Evolutionary conservation across 2,329 filamentous ascomycete species (phyloP).

Genomic region (Xylaria sp.): DNA sequence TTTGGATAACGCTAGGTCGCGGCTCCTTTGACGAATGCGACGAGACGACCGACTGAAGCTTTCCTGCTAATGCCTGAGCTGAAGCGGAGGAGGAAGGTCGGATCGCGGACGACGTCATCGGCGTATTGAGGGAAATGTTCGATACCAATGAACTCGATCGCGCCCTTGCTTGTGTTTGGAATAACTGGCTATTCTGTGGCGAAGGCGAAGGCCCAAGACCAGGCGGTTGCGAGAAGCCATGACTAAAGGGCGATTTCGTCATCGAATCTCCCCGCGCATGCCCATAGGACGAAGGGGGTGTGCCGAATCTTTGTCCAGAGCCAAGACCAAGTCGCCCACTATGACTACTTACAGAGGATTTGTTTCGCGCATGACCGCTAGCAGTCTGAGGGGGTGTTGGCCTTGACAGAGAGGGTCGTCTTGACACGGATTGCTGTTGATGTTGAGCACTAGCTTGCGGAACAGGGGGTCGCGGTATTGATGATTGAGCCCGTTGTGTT

Average conservation of each 20-base stretch:
- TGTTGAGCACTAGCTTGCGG: slow-evolving; percentile 19
- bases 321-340: slow-evolving; percentile 45
- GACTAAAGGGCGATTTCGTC: slow-evolving; percentile 49
- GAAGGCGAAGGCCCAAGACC: slow-evolving; percentile 49
- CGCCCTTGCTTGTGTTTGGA: slow-evolving; percentile 49
- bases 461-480: slow-evolving; percentile 3
- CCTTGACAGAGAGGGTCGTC: slow-evolving; percentile 37
- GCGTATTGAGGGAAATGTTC: slow-evolving; percentile 48
- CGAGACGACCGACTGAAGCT: slow-evolving; percentile 40
- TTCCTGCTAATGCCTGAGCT: slow-evolving; percentile 44
- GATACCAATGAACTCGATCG: slow-evolving; percentile 48
- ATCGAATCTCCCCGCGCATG: slow-evolving; percentile 45
- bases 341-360: slow-evolving; percentile 44
- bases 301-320: slow-evolving; percentile 48
- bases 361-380: slow-evolving; percentile 44
- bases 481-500: slow-evolving; percentile 15
- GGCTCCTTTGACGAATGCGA: slow-evolving; percentile 37
- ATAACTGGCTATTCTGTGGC: slow-evolving; percentile 49
- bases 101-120: slow-evolving; percentile 51
- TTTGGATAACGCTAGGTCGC: slow-evolving; percentile 57
- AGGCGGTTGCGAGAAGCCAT: slow-evolving; percentile 48
- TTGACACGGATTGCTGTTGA: slow-evolving; percentile 34
- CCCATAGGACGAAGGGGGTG: slow-evolving; percentile 49
- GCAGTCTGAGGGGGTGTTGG: slow-evolving; percentile 36
- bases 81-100: slow-evolving; percentile 51